A percentile compares a stretch with the other conserved stretches of the same genome.
Evolutionary conservation across 2,329 filamentous ascomycete genomes (phyloP).

Genomic region (Sporothrix pallida): DNA sequence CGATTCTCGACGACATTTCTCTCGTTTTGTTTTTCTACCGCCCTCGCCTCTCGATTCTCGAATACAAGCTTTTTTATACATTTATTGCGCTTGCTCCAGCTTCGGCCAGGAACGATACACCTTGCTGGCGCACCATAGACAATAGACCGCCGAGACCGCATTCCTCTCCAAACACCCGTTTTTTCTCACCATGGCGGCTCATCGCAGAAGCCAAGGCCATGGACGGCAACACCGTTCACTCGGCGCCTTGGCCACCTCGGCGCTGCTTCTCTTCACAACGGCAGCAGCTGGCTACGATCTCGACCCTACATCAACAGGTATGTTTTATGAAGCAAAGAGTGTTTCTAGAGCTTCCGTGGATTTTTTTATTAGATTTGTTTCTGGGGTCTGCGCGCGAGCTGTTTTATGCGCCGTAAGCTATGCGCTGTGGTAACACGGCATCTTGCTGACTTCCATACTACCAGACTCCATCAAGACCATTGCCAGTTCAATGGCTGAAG

Average conservation of each 20-base stretch:
- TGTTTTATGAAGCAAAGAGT: neutral
- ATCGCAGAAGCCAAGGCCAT: neutral
- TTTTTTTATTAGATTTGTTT: neutral
- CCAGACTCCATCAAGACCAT: conserved; percentile 56
- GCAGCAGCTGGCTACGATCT: conserved; percentile 32
- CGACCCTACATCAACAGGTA: conserved; percentile 33
- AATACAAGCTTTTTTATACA: conserved; percentile 3
- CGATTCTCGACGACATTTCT: conserved; percentile 15
- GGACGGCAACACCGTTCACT: conserved; percentile 26
- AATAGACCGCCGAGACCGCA: neutral
- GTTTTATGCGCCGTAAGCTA: neutral
- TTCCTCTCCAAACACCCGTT: neutral
- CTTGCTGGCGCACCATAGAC: neutral
- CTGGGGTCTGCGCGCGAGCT: neutral
- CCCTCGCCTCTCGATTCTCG: neutral
- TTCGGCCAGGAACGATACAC: neutral
- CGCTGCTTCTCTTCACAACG: conserved; percentile 12
- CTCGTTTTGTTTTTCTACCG: neutral
- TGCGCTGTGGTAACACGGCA: conserved; percentile 6
- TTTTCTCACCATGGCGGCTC: conserved; percentile 14
- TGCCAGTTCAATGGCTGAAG: conserved; percentile 56
- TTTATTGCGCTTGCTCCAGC: neutral
- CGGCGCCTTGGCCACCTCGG: conserved; percentile 1
- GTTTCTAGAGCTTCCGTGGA: neutral
- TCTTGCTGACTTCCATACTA: neutral